Base-by-base conservation (phyloP, 306 rosid genomes). In the Hippophae rhamnoides region DNA sequence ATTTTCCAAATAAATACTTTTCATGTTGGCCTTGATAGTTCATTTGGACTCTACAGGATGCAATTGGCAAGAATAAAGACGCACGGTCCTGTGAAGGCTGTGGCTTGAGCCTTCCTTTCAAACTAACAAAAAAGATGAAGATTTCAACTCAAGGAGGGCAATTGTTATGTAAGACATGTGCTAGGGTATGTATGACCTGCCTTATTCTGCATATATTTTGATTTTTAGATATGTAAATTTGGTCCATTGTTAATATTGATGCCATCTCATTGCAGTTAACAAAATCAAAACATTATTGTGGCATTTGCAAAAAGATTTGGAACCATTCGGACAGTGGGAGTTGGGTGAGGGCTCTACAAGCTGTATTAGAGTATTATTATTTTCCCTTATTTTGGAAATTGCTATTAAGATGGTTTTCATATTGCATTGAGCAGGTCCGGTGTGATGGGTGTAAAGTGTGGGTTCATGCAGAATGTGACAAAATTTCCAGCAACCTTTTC, bases 371-470 rank as follows among this genome's bases (percentile, higher is more conserved):
- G 64, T 54, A 43, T 63, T 53, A 45, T 64, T 55, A 47, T 56
- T 46, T 7, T 38, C 18, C 70, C 69, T n/a, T 13, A 43, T 53
- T 46, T 62, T 52, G 47, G 51, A 62, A 57, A 13, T n/a, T 13
- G 57, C 57, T 60, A 60, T 76, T 56, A 57, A 58, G 65, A 61
- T 31, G 27, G 68, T 57, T 49, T 62, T 56, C 56, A 52, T 55
- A 42, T 54, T 51, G 72, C 64, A 65, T 56, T 52, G 66, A 74
- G 67, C 74, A 93, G 99, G 99, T 93, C 50, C 99, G 97, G 13
- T 93, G 99, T 70, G 99, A 93, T 68, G 97, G 99, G 68, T 93
- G 99, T 74, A 89, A 84, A 74, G 97, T 88, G 54, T 93, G 99
- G 99, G 99, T 93, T 74, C 99, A 93, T 8, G 95, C 97, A 1